A percentile compares a stretch with the other conserved stretches of the same genome.
Evolutionary conservation across 2,329 filamentous ascomycete species (phyloP).

Genomic region (Esteya vermicola): DNA sequence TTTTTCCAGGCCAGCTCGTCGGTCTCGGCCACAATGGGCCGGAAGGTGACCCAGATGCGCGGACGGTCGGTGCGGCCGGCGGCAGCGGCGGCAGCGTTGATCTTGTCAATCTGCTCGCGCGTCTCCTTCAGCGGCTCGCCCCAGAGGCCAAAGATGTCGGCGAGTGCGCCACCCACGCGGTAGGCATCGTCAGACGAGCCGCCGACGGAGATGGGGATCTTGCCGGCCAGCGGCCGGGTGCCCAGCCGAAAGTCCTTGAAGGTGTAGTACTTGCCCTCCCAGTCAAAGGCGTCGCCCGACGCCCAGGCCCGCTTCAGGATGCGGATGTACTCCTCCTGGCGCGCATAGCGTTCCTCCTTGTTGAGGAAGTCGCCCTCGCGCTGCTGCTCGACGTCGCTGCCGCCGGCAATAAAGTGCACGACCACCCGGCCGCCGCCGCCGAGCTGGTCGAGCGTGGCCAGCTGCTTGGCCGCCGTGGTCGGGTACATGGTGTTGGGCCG

Average conservation of each 20-base stretch:
- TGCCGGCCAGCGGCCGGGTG: conserved; percentile 36
- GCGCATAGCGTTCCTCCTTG: conserved; percentile 42
- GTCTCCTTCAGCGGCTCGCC: conserved; percentile 50
- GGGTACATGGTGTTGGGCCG: conserved; percentile 48
- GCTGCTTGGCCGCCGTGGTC: conserved; percentile 46
- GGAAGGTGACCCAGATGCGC: conserved; percentile 50
- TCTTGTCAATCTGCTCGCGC: conserved; percentile 45
- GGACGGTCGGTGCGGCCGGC: conserved; percentile 40
- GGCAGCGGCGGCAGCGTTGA: conserved; percentile 43
- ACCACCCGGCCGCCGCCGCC: conserved; percentile 40
- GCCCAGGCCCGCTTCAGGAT: conserved; percentile 45
- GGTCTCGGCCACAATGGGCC: conserved; percentile 45
- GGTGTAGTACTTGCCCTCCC: conserved; percentile 43
- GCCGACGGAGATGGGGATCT: conserved; percentile 43
- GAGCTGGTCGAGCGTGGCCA: conserved; percentile 47
- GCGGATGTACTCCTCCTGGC: conserved; percentile 46
- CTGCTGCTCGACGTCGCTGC: conserved; percentile 44
- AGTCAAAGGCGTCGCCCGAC: conserved; percentile 43
- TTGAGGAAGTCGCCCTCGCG: conserved; percentile 43
- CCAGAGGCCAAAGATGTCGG: conserved; percentile 51
- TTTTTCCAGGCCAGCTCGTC: conserved; percentile 49
- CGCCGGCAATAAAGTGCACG: conserved; percentile 47
- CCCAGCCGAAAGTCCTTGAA: conserved; percentile 43
- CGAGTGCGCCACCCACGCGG: conserved; percentile 41
- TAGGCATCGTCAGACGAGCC: conserved; percentile 46